Evolutionary conservation across 2,329 filamentous ascomycete genomes (phyloP), one percentile per base, ranked within the genome.

Genomic region (Trichoderma atrobrunneum): DNA sequence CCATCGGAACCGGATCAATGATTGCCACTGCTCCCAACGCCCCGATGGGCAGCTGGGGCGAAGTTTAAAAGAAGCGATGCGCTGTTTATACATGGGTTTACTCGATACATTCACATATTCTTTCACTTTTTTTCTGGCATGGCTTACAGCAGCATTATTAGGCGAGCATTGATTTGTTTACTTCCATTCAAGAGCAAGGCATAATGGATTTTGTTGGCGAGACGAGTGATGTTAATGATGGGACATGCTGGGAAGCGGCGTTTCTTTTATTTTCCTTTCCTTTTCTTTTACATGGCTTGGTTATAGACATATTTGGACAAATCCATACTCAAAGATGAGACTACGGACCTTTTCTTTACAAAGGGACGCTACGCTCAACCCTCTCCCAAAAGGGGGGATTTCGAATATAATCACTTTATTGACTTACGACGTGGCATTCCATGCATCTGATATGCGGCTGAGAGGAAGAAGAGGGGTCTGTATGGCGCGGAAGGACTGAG

Each of bases 11-110:
- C 70, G 92, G 92, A 4, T 93, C 91, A 75, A 85, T 91, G 74
- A 89, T 93, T 79, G 89, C 88, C 39, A 43, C 39, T 79, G 89
- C 88, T 62, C 66, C 56, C 36, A 88, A 87, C 51, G 91, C 90
- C 1, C 88, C 88, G 10, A 89, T 92, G 85, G 93, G 93, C 18
- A 91, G 88, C 76, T 96, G 93, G 93, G 93, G 92, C 11, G 93
- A 95, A 82, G 88, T 92, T 30, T 92, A 76, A 48, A 48, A 81
- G 36, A 51, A 30, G 43, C 30, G 75, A 75, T 24, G 34, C n/a
- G 32, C 16, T 11, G 51, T 56, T 43, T 18, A 51, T 54, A 14
- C 24, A 24, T 30, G 60, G 68, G 18, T 30, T 61, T 56, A 56
- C 12, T 56, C 28, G 26, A 57, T 28, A 28, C 56, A 30, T 60